Evolutionary conservation across 23 red algal species (phyloP), one percentile per base, ranked within the genome.

Genomic region (Gracilaria vermiculophylla): DNA sequence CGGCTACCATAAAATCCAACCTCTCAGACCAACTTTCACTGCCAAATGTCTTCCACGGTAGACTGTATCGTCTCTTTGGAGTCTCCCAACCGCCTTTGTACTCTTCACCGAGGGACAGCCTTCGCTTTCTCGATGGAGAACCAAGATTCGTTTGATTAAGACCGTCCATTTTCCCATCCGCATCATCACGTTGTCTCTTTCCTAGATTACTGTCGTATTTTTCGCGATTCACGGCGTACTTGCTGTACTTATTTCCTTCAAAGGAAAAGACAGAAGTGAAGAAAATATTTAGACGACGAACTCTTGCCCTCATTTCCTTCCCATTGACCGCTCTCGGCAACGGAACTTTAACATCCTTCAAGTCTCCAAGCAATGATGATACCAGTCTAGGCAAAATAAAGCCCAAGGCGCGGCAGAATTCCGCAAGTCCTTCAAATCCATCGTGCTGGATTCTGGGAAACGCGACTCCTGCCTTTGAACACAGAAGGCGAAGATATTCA

Each of bases 391-490:
- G 67, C 67, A 73, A 45, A 24, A 73, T 48, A 7, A 48, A 17
- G 42, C 67, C 42, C 31, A 73, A 13, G 4, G 67, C 14, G 15
- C 42, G 67, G 13, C 67, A 73, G 25, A 73, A 73, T 20, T 73
- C 67, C 20, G 33, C 67, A 4, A 45, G 23, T 45, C 39, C 67
- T 48, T 73, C 17, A 73, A 73, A 73, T 73, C 67, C 67, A 28
- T 73, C 24, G 11, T 73, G 19, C 4, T 47, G n/a, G 37, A 73
- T 23, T 47, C 35, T 73, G 40, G 67, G 67, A 25, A 48, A 45
- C 24, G 67, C 42, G 13, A 73, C 47, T 12, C 67, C 67, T 1
- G 40, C 67, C 0, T 5, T 17, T 15, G 20, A 14, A 17, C 67
- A 73, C 6, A 73, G 67, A 14, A 47, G n/a, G 28, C 67, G 40